Base-by-base conservation (phyloP, 176 grass and related monocot species). In the Oryza meridionalis region DNA sequence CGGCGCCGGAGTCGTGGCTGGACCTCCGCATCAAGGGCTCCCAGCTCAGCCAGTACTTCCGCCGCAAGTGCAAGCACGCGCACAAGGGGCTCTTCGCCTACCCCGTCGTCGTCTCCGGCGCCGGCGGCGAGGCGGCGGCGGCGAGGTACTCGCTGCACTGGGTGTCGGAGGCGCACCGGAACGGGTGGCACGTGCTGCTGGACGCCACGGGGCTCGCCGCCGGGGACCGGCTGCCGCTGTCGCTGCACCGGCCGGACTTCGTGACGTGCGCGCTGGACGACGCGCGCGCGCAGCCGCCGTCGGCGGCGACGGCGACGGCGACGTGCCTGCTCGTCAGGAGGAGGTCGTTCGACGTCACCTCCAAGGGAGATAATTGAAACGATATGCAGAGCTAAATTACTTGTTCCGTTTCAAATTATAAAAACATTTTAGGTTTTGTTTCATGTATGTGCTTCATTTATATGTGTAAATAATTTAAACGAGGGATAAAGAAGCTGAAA, bases 51-150 rank as follows among this genome's bases (percentile, higher is more conserved):
- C 92, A 94, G 77, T 94, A 91, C 81, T 91, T 94, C 86, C 80
- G 92, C 6, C 84, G 92, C 77, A 94, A 94, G 86, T 89, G 84
- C 86, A 94, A 91, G 84, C 86, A 91, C 81, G 43, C 77, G 33
- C 92, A 81, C 16, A 94, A 94, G 84, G 92, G 92, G 43, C 92
- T 94, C 43, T 91, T 94, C 89, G 86, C 92, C 73, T 94, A 94
- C 82, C 92, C 86, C 38, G 38, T 40, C 0, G 89, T 73, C 38
- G 77, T 88, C 67, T 71, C 76, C 6, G 5, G 2, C 27, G 9
- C n/a, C 21, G 8, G 7, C 3, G 4, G 5, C 0, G 0, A 17
- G 2, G 3, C 0, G 0, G 24, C 24, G 40, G 58, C 47, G 12
- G 50, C 69, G 8, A 44, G 83, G 0, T 89, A 94, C 73, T 94